These are phyloP conservation scores for Microsporum audouinii DNA, from an alignment of 2,329 filamentous ascomycete species.

Conservation along the genomic window DNA sequence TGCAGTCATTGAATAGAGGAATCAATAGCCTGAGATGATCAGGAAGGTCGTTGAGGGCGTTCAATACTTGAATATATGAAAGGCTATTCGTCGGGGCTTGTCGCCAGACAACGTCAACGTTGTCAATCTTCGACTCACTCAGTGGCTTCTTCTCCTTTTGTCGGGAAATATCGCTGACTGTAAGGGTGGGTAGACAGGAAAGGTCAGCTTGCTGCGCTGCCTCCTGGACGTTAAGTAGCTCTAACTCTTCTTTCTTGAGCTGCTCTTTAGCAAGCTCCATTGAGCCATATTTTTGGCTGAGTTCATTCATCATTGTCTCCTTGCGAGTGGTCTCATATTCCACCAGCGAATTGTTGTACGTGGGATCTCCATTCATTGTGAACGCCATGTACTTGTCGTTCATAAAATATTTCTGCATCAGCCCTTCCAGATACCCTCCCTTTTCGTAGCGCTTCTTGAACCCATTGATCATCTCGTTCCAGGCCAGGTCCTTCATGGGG, in stretches of 20 bases:
- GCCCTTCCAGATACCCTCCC: conserved; percentile 67
- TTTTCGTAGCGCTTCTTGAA: conserved; percentile 69
- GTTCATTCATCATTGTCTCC: conserved; percentile 60
- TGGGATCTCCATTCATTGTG: conserved; percentile 78
- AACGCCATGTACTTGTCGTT: conserved; percentile 82
- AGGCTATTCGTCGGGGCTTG: conserved; percentile 90
- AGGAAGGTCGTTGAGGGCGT: conserved; percentile 65
- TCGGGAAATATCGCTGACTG: conserved; percentile 80
- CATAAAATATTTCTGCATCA: conserved; percentile 81
- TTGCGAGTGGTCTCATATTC: conserved; percentile 67
- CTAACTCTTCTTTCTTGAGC: conserved; percentile 66
- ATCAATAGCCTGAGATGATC: conserved; percentile 74
- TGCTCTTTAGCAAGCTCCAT: conserved; percentile 59
- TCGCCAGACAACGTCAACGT: conserved; percentile 71
- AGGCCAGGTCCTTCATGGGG: conserved; percentile 79
- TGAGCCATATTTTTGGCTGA: conserved; percentile 56
- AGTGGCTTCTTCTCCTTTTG: conserved; percentile 63
- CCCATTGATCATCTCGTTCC: conserved; percentile 74
- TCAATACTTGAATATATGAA: conserved; percentile 89
- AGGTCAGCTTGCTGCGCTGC: conserved; percentile 75
- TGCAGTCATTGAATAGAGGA: conserved; percentile 79
- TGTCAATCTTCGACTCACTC: conserved; percentile 45
- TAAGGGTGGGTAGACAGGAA: conserved; percentile 74
- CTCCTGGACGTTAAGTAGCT: conserved; percentile 70
- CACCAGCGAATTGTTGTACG: conserved; percentile 61